Evolutionary conservation across 139 green algal genomes (phyloP).

Genomic region (Picochlorum costavermella): DNA sequence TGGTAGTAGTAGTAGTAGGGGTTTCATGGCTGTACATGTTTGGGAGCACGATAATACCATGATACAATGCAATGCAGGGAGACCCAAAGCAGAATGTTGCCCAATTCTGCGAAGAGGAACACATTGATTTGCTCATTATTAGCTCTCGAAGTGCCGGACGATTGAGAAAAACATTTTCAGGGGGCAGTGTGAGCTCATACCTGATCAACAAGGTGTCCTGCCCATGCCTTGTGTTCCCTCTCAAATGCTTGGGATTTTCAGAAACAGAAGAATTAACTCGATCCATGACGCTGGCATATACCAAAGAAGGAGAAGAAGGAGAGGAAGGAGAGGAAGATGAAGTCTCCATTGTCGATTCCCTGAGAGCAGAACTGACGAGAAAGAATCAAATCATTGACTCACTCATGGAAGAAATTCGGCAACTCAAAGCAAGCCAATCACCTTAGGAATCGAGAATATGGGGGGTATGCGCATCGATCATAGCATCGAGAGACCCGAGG

Average conservation of each 20-base stretch:
- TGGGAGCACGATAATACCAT: too few species aligned
- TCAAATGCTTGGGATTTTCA: constrained; percentile 10
- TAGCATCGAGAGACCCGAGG: too few species aligned
- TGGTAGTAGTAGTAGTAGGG: too few species aligned
- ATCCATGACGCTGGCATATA: not conserved
- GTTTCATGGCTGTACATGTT: too few species aligned
- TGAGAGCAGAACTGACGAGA: constrained; percentile 9
- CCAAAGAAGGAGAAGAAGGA: not conserved
- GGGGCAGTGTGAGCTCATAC: constrained; percentile 21
- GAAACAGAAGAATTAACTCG: not conserved
- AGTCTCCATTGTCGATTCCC: not conserved
- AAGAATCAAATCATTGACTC: constrained; percentile 18
- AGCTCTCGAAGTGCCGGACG: constrained; percentile 12
- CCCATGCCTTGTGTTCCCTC: constrained; percentile 34
- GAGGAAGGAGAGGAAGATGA: not conserved
- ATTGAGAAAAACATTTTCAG: constrained; percentile 32
- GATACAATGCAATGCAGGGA: constrained; percentile 9
- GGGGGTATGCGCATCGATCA: too few species aligned
- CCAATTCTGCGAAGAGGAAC: constrained; percentile 27
- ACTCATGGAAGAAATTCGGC: constrained; percentile 9
- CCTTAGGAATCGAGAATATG: too few species aligned
- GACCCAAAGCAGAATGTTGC: constrained; percentile 21
- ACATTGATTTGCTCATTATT: constrained; percentile 43
- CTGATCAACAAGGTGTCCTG: constrained; percentile 36
- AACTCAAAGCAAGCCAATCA: not conserved